phyloP scores from a whole-genome alignment of 495 filamentous ascomycete species.

The Aspergillus nanangensis region DNA sequence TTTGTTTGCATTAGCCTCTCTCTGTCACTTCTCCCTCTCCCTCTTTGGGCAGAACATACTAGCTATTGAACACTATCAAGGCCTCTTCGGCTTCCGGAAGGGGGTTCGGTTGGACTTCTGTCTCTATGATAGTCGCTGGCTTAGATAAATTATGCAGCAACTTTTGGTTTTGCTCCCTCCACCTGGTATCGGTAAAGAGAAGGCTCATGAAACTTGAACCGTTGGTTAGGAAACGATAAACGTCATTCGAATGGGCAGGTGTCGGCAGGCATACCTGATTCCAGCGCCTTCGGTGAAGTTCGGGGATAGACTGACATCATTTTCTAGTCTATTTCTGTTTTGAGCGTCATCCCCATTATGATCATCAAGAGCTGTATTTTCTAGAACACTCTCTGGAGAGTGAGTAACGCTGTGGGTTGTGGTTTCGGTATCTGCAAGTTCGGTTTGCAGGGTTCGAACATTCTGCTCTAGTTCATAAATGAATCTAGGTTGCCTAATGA shows the following conservation, averaged over 20 bases:
- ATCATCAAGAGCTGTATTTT: too few relatives aligned
- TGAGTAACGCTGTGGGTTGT: too few relatives aligned
- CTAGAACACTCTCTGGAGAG: too few relatives aligned
- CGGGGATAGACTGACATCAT: too few relatives aligned
- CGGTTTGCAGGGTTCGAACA: too few relatives aligned
- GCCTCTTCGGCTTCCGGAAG: conserved; percentile 16
- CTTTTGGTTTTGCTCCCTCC: conserved; percentile 21
- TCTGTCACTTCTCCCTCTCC: neutral
- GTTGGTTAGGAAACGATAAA: too few relatives aligned
- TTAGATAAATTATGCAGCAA: conserved; percentile 19
- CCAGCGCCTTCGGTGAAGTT: too few relatives aligned
- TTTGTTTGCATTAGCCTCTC: neutral
- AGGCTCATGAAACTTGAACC: conserved; percentile 22
- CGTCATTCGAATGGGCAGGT: too few relatives aligned
- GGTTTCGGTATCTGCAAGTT: too few relatives aligned
- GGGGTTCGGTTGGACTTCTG: conserved; percentile 12
- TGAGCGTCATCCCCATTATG: too few relatives aligned
- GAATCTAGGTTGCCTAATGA: conserved; percentile 8
- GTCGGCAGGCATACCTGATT: too few relatives aligned
- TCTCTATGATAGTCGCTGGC: conserved; percentile 11
- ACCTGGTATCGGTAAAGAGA: conserved; percentile 20
- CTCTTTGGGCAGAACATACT: conserved; percentile 15
- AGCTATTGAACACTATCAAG: conserved; percentile 18
- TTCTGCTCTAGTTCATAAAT: conserved; percentile 20
- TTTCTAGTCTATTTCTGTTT: too few relatives aligned